Evolutionary conservation across 1,284 basidiomycete genomes (phyloP), one percentile per base, ranked within the genome.

Genomic region (Cutaneotrichosporon cutaneum): DNA sequence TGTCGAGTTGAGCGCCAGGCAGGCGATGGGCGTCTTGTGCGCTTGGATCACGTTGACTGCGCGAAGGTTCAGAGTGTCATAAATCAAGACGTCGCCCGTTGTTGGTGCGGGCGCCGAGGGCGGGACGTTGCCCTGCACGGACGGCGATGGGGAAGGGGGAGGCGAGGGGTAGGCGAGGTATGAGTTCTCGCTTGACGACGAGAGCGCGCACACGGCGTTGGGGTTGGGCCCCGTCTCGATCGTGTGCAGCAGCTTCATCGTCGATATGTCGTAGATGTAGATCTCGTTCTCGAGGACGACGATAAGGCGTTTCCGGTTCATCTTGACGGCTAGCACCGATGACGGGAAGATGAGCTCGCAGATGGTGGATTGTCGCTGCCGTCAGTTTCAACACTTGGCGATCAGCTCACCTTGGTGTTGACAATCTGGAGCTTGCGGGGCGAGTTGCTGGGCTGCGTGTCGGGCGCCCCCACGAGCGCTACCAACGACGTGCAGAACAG

Each of bases 261-360:
- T 99, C 63, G 90, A 92, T 71, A 99, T 98, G 76, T 99, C 95
- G 76, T 99, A 99, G 61, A 98, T 94, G 82, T 98, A 99, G 63
- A 99, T 96, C 78, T 98, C 93, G 47, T 87, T 86, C 76, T 97
- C 94, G 58, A 99, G 85, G 8, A 99, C 90, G 65, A 99, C 95
- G 39, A 98, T 91, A 24, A 99, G 85, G 0, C 94, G 89, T 80
- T 96, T 94, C 60, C 96, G 85, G 81, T 99, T 99, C 73, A 99
- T 85, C 81, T 96, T 97, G 76, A 99, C 94, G 6, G 91, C 88
- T 30, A 98, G 86, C 62, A 99, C 94, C 1, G 93, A 92, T 1
- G 93, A 94, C 0, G 95, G 95, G 77, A 99, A 99, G 18, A 95
- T 85, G 22, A 99, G 87, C 76, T 99, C 95, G 86, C 96, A 99